Conservation (phyloP, 75 land plant genomes). For the Pinus taeda region DNA sequence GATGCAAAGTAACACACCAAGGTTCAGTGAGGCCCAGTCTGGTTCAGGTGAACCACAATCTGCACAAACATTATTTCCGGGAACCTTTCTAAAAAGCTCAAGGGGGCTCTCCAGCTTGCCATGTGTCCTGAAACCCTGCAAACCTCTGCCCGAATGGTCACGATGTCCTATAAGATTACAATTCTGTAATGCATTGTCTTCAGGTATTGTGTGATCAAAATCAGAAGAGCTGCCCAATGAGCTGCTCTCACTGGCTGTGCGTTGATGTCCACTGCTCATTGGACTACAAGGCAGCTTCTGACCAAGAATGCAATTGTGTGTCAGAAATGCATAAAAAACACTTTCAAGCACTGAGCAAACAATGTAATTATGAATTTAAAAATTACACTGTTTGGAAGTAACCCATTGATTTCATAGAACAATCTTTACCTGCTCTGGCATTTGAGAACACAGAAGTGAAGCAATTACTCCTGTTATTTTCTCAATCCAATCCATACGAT, state of each 20-base stretch:
- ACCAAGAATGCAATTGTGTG: not conserved
- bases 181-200: constrained; percentile 54
- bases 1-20: constrained; percentile 81
- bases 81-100: constrained; percentile 61
- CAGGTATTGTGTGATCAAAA: constrained; percentile 57
- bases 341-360: not conserved
- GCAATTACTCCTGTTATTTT: constrained; percentile 82
- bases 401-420: not conserved
- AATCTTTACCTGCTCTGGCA: constrained; percentile 65
- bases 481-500: constrained; percentile 84
- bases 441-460: constrained; percentile 69
- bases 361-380: not conserved
- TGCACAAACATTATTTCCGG: constrained; percentile 83
- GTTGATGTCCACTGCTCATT: constrained; percentile 57
- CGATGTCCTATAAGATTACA: constrained; percentile 13
- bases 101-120: constrained; percentile 66
- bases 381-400: not conserved
- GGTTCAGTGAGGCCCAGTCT: constrained; percentile 91
- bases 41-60: constrained; percentile 91
- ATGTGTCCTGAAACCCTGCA: constrained; percentile 32
- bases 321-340: not conserved
- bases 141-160: constrained; percentile 42
- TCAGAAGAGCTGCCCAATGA: constrained; percentile 71
- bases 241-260: constrained; percentile 78
- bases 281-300: constrained; percentile 52